A percentile compares a stretch with the other conserved stretches of the same genome.
These are phyloP conservation scores for Beta macrorhiza DNA, from an alignment of 179 eudicot genomes.

Conservation along the genomic window DNA sequence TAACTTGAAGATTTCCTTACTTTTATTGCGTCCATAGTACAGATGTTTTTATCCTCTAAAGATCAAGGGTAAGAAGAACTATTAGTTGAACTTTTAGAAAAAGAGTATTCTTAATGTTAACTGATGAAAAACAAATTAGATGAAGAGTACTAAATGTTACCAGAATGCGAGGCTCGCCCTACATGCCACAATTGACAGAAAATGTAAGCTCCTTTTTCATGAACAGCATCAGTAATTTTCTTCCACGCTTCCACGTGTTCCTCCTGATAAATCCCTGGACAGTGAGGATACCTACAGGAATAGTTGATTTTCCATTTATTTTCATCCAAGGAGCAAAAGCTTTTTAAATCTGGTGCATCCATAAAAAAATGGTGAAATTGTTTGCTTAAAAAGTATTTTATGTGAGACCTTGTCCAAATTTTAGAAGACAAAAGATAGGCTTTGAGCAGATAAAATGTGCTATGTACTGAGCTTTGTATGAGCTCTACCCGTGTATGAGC, in stretches of 20 bases:
- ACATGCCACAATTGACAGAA: slow-evolving; percentile 97
- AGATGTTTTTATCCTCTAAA: background rate
- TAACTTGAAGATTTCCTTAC: no score
- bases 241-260: slow-evolving; percentile 86
- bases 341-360: background rate
- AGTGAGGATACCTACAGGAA: slow-evolving; percentile 64
- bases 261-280: slow-evolving; percentile 75
- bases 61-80: background rate
- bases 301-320: background rate
- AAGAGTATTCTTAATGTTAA: background rate
- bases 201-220: slow-evolving; percentile 60
- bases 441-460: no score
- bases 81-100: background rate
- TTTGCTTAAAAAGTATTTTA: no score
- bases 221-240: slow-evolving; percentile 73
- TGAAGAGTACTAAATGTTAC: background rate
- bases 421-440: background rate
- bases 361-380: no score
- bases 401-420: background rate
- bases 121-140: background rate
- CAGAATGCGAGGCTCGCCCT: slow-evolving; percentile 78
- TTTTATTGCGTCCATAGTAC: background rate
- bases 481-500: no score
- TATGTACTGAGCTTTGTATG: no score
- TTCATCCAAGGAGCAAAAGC: background rate